phyloP scores from a whole-genome alignment of 2,329 filamentous ascomycete species.

The Ceratocystis cacaofunesta region DNA sequence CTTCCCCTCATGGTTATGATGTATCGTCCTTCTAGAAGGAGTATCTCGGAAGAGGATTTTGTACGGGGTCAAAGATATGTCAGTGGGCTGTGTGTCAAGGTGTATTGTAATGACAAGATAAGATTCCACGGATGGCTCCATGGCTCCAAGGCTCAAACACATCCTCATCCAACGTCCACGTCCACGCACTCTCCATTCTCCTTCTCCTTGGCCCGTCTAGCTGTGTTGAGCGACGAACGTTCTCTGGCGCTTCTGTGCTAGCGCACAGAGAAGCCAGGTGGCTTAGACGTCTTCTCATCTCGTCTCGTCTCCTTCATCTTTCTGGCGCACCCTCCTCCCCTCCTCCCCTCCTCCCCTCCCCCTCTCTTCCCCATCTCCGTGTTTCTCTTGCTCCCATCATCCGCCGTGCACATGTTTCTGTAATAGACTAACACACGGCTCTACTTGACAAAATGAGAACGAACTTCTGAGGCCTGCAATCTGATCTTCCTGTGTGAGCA shows the following conservation, averaged over 20 bases:
- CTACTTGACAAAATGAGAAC: no score
- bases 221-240: background rate
- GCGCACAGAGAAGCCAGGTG: background rate
- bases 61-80: background rate
- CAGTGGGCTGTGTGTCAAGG: background rate
- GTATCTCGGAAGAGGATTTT: background rate
- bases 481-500: background rate
- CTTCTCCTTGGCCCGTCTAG: background rate
- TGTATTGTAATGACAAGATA: background rate
- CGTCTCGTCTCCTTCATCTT: no score
- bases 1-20: background rate
- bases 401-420: background rate
- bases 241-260: no score
- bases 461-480: background rate
- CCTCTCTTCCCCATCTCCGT: background rate
- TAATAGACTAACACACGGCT: no score
- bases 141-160: background rate
- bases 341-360: background rate
- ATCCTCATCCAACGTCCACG: background rate
- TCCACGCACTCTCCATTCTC: background rate
- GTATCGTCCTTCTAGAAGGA: conserved; percentile 5
- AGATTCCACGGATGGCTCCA: background rate
- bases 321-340: background rate
- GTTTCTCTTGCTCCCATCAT: background rate
- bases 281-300: background rate